Conservation (phyloP, 495 filamentous ascomycete species). For the Chaetomium tenue region DNA sequence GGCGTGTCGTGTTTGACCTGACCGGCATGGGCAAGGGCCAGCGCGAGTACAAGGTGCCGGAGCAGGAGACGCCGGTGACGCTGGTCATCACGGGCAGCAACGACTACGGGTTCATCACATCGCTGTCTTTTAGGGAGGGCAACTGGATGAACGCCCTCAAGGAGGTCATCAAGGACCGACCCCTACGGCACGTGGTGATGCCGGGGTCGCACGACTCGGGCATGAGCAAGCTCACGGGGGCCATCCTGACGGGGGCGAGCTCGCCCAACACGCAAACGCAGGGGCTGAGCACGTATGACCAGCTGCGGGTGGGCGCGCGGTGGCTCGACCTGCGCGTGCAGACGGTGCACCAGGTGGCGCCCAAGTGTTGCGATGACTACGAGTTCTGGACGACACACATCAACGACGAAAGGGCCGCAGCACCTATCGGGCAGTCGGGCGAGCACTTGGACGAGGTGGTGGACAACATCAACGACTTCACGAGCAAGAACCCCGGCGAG, state of each 20-base stretch:
- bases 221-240: slow-evolving; percentile 10
- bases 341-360: background rate
- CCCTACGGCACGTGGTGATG: slow-evolving; percentile 23
- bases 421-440: slow-evolving; percentile 9
- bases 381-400: slow-evolving; percentile 19
- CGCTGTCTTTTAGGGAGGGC: background rate
- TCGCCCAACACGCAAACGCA: slow-evolving; percentile 20
- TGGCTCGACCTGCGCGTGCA: slow-evolving; percentile 24
- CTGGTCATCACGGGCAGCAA: slow-evolving; percentile 21
- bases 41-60: background rate
- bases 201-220: slow-evolving; percentile 26
- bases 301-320: slow-evolving; percentile 17
- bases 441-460: slow-evolving; percentile 16
- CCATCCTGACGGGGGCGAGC: slow-evolving; percentile 7
- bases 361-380: background rate
- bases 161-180: slow-evolving; percentile 19
- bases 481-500: slow-evolving; percentile 20
- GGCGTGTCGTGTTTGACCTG: slow-evolving; percentile 5
- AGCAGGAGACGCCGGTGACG: background rate
- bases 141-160: slow-evolving; percentile 22
- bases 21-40: slow-evolving; percentile 4
- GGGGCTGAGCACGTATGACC: slow-evolving; percentile 16
- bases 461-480: slow-evolving; percentile 21
- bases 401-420: background rate
- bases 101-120: slow-evolving; percentile 11